phyloP scores from a whole-genome alignment of 257 asterid species.

The Lithospermum erythrorhizon region DNA sequence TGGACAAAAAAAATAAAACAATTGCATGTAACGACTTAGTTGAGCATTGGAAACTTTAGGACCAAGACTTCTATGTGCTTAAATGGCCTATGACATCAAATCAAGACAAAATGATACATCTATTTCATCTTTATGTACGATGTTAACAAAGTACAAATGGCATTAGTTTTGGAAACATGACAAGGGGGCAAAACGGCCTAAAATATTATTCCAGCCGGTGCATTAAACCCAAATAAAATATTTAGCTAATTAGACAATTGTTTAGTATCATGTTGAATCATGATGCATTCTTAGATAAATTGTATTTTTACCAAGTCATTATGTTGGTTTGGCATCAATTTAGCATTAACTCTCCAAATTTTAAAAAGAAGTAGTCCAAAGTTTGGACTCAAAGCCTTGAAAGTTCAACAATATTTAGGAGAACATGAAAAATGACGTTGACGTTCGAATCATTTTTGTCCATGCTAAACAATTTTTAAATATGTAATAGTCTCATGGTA shows the following conservation, averaged over 20 bases:
- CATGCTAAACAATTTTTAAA: no score
- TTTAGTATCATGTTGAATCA: no score
- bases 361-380: no score
- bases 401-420: no score
- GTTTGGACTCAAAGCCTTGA: no score
- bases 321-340: no score
- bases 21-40: neutral
- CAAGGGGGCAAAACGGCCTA: conserved; percentile 8
- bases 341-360: no score
- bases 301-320: no score
- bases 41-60: neutral
- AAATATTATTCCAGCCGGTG: conserved; percentile 18
- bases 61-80: neutral
- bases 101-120: neutral
- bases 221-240: conserved; percentile 7
- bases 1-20: neutral
- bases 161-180: conserved; percentile 13
- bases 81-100: neutral
- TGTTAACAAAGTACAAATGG: conserved; percentile 28
- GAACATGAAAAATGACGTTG: no score
- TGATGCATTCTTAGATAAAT: no score
- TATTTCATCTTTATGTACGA: conserved; percentile 6
- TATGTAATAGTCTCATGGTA: no score
- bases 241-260: neutral
- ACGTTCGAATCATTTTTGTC: no score